Evolutionary conservation across 345 rosid genomes (phyloP), one percentile per base, ranked within the genome.

Genomic region (Acer negundo): DNA sequence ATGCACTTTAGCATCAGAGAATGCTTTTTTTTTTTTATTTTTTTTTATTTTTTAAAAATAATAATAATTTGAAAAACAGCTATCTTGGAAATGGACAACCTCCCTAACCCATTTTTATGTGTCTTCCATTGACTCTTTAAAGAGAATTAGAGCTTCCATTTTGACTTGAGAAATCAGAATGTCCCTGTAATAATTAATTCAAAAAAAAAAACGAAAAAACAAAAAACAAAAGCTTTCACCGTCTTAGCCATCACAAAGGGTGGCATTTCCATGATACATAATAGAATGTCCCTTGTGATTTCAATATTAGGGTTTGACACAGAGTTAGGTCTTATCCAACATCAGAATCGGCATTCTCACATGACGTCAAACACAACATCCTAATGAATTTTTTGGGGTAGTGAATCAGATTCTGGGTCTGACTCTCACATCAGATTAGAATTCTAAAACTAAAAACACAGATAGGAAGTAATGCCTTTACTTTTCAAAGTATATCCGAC

Each of bases 171-270:
- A n/a, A 59, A 38, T 67, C 70, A 72, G 51, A 61, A 62, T 62
- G 65, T 38, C 31, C 58, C 13, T 15, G 49, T 6, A 38, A 42
- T 35, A 42, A 51, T 64, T 77, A 80, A 35, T 38, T 73, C 59
- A 61, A 24, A 9, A 9, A 9, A 23, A 3, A 28, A 23, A 9
- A 22, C 42, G 49, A 26, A 28, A 28, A 3, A n/a, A n/a, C n/a
- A n/a, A n/a, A n/a, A n/a, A n/a, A n/a, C n/a, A n/a, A n/a, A 61
- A 49, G 22, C 26, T 58, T 72, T 20, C 46, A 72, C 66, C 22
- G 35, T 72, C 66, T 31, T 70, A 23, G 20, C 23, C 56, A 62
- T 44, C 40, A 26, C 11, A 23, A 23, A 35, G 56, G 22, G 26
- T 15, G 3, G 23, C 49, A 67, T 19, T 19, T 67, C 40, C 70